phyloP scores from a whole-genome alignment of 2,329 filamentous ascomycete genomes.

The Lanzia echinophila region DNA sequence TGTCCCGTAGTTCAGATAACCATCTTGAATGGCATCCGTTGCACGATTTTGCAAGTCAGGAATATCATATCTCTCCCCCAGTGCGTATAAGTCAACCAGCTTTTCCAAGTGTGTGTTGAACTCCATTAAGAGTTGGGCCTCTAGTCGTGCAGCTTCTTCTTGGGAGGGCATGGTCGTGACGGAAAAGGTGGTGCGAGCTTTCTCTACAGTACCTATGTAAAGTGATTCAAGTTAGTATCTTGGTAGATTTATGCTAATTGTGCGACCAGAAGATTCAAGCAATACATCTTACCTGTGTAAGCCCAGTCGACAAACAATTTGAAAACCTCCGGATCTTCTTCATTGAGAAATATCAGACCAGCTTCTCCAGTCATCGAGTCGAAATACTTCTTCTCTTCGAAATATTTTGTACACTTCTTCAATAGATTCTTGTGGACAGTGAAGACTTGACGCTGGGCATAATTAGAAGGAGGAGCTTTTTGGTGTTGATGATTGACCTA shows the following conservation, averaged over 20 bases:
- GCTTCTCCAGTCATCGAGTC: conserved; percentile 5
- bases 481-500: background rate
- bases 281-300: conserved; percentile 1
- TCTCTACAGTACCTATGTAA: background rate
- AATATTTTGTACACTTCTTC: conserved; percentile 12
- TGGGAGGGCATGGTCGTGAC: background rate
- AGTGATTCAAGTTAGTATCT: background rate
- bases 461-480: no score
- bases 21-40: conserved; percentile 19
- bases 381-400: conserved; percentile 6
- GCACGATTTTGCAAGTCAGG: conserved; percentile 14
- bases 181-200: conserved; percentile 2
- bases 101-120: conserved; percentile 10
- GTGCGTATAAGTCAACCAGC: conserved; percentile 13
- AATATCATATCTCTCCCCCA: conserved; percentile 15
- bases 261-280: background rate
- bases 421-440: conserved; percentile 15
- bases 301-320: conserved; percentile 14
- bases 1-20: conserved; percentile 13
- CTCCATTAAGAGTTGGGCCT: conserved; percentile 7
- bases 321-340: conserved; percentile 12
- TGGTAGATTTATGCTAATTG: background rate
- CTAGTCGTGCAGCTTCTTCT: background rate
- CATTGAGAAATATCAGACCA: conserved; percentile 11
- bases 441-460: conserved; percentile 9